Evolutionary conservation across 768 basidiomycete genomes (phyloP), one percentile per base, ranked within the genome.

Genomic region (Kwoniella bestiolae): DNA sequence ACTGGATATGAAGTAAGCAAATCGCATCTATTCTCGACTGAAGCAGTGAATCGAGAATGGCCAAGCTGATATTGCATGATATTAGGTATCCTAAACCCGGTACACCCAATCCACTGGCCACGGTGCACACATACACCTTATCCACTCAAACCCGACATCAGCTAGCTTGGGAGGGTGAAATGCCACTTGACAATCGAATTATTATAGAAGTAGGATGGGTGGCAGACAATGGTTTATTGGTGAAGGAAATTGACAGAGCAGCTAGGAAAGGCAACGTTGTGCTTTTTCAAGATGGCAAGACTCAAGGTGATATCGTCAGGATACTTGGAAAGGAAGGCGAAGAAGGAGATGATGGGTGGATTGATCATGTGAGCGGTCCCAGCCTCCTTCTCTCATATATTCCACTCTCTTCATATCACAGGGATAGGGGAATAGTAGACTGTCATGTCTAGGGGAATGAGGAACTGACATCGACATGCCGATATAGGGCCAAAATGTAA

Each of bases 261-360:
- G 91, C 91, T 1, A 86, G 90, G 70, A 85, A 86, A 50, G 94
- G 94, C 18, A 88, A 85, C 66, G 90, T 94, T 0, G 86, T 94
- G 0, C 77, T 90, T 9, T 96, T 97, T 72, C 85, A 91, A 25
- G 81, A 81, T 49, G 80, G 81, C 11, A 74, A 72, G 8, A 66
- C 35, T 32, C 87, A 88, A 6, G 84, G 84, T 0, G 71, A 69
- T 38, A 87, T 92, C 14, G 90, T 92, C 7, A 83, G 95, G 63
- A 88, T 84, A 66, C 84, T 95, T 9, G 95, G 94, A 3, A 86
- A 87, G 76, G 77, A 88, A 35, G 95, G 92, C 5, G 94, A 94
- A 73, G 85, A 95, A 75, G 90, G 88, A 0, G 95, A 96, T 75
- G 87, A 87, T 38, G 96, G 96, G 1, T 99, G 96, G 96, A 92